These are phyloP conservation scores for Cyberlindnera suaveolens DNA, from an alignment of 805 yeast species.

Conservation along the genomic window DNA sequence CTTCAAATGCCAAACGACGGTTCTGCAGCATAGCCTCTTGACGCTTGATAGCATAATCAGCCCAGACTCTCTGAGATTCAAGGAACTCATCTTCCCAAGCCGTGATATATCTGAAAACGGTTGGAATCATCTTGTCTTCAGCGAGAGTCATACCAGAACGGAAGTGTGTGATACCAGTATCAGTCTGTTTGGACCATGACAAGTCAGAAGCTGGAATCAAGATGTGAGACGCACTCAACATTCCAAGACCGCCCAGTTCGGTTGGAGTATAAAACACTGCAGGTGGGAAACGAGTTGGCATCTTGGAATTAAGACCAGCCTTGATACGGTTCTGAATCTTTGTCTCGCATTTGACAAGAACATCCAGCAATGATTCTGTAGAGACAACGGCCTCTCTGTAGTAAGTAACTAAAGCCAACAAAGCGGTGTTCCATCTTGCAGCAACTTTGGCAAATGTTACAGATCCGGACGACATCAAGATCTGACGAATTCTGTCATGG, in stretches of 20 bases:
- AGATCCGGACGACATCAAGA: constrained; percentile 92
- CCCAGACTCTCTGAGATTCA: constrained; percentile 97
- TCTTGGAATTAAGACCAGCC: constrained; percentile 91
- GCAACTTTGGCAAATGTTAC: constrained; percentile 93
- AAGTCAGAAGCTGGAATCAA: constrained; percentile 90
- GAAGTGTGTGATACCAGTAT: constrained; percentile 90
- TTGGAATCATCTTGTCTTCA: constrained; percentile 81
- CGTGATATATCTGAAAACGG: constrained; percentile 85
- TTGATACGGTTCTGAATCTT: constrained; percentile 91
- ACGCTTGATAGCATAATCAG: constrained; percentile 87
- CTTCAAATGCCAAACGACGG: constrained; percentile 85
- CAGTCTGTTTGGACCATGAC: constrained; percentile 88
- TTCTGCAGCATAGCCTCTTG: constrained; percentile 82
- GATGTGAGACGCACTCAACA: constrained; percentile 95
- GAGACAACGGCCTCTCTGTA: constrained; percentile 89
- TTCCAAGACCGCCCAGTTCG: constrained; percentile 95
- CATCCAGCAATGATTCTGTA: constrained; percentile 71
- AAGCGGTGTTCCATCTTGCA: constrained; percentile 91
- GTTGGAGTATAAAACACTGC: constrained; percentile 98
- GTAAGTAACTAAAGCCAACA: constrained; percentile 80
- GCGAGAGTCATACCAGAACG: constrained; percentile 86
- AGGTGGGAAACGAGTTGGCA: constrained; percentile 98
- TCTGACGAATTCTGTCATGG: constrained; percentile 78
- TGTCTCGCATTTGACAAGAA: constrained; percentile 85
- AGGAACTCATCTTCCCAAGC: constrained; percentile 95